Conservation (phyloP, 139 green algal genomes). For the Coelastrella sp. region DNA sequence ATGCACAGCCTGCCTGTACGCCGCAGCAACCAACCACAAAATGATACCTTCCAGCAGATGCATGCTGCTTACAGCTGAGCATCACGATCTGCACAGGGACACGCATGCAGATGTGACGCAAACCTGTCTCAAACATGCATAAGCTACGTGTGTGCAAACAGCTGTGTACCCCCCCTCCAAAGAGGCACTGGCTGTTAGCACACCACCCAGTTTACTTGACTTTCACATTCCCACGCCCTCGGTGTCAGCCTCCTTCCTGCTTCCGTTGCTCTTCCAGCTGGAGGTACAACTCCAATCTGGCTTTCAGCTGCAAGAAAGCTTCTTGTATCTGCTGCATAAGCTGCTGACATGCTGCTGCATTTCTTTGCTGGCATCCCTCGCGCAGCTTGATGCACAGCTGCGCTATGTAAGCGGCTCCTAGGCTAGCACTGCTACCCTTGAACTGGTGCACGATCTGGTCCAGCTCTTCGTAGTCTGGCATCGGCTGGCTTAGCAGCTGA, state of each 20-base stretch:
- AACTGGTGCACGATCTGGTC: constrained; percentile 91
- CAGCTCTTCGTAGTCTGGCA: constrained; percentile 72
- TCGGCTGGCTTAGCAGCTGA: constrained; percentile 48
- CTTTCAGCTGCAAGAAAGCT: constrained; percentile 33
- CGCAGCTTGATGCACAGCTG: constrained; percentile 76
- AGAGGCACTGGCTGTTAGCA: no score
- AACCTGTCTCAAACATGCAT: no score
- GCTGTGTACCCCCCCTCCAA: no score
- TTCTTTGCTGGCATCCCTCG: constrained; percentile 66
- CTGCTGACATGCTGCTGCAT: constrained; percentile 48
- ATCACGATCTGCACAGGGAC: no score
- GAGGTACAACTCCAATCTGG: constrained; percentile 17
- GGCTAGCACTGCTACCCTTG: constrained; percentile 85
- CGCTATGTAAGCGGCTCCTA: constrained; percentile 70
- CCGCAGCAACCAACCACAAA: no score
- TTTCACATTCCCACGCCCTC: neutral
- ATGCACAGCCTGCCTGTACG: no score
- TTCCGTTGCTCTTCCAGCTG: constrained; percentile 42
- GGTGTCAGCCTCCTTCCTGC: constrained; percentile 1
- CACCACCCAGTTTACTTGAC: no score
- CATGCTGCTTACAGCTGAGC: no score
- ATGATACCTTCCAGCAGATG: no score
- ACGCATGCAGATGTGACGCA: no score
- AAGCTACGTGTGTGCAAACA: no score
- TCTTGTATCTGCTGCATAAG: constrained; percentile 54